These are phyloP conservation scores for Vickermania ingenoplastis DNA, from an alignment of 208 protist genomes.

Conservation along the genomic window DNA sequence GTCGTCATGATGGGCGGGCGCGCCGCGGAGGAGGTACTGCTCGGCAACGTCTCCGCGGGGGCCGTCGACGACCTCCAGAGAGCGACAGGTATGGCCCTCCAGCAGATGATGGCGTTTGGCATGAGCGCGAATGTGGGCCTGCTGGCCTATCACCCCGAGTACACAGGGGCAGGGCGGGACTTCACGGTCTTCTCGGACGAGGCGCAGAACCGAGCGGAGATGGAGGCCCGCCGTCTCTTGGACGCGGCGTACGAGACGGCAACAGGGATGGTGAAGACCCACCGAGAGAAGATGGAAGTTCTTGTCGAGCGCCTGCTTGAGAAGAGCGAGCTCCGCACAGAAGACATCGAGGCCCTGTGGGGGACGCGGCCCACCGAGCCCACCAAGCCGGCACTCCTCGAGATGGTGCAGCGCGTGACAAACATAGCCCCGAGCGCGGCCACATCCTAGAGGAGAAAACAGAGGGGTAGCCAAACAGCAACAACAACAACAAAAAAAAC, in stretches of 20 bases:
- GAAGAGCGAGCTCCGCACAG: slow-evolving; percentile 72
- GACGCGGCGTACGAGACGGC: slow-evolving; percentile 53
- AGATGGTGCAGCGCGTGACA: slow-evolving; percentile 13
- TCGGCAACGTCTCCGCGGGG: slow-evolving; percentile 79
- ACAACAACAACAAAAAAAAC: no score
- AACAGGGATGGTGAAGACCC: slow-evolving; percentile 27
- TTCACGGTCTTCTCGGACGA: slow-evolving; percentile 77
- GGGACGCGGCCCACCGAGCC: slow-evolving; percentile 58
- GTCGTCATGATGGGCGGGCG: slow-evolving; percentile 82
- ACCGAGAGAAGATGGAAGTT: slow-evolving; percentile 47
- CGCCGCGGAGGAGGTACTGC: slow-evolving; percentile 79
- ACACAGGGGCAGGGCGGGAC: slow-evolving; percentile 64
- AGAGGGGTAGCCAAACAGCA: slow-evolving; percentile 6
- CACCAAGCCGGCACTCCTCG: slow-evolving; percentile 43
- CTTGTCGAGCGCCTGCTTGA: slow-evolving; percentile 49
- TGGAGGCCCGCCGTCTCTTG: slow-evolving; percentile 59
- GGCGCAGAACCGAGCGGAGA: slow-evolving; percentile 65
- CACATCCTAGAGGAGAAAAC: slow-evolving; percentile 8
- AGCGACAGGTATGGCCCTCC: slow-evolving; percentile 73
- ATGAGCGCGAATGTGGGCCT: slow-evolving; percentile 71
- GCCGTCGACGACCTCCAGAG: slow-evolving; percentile 86
- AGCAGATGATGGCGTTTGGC: slow-evolving; percentile 77
- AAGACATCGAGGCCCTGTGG: slow-evolving; percentile 62
- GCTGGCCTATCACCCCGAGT: slow-evolving; percentile 75
- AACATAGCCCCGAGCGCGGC: slow-evolving; percentile 1